phyloP scores from a whole-genome alignment of 163 green algal genomes.

The Volvox carteri region DNA sequence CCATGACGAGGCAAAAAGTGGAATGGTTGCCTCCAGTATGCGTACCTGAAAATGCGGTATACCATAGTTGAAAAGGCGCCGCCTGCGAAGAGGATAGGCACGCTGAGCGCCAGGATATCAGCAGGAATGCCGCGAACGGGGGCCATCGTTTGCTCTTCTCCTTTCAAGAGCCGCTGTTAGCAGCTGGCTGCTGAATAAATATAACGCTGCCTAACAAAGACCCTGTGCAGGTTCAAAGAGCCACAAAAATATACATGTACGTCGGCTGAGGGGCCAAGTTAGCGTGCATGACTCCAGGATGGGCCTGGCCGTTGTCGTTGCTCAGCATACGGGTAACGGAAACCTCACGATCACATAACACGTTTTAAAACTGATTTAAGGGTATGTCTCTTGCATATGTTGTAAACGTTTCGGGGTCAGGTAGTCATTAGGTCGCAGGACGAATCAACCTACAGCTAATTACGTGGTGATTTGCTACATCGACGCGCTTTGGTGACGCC shows the following conservation, averaged over 20 bases:
- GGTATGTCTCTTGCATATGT: too few species aligned
- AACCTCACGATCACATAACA: too few species aligned
- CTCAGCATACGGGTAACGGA: too few species aligned
- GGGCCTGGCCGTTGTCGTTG: neutral
- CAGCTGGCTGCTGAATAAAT: neutral
- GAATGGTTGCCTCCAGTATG: neutral
- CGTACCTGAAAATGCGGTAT: conserved; percentile 41
- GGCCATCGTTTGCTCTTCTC: conserved; percentile 26
- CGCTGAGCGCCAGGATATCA: conserved; percentile 40
- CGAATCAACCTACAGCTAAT: too few species aligned
- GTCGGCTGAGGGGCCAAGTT: neutral
- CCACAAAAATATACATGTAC: neutral
- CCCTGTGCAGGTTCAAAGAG: neutral
- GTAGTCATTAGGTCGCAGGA: too few species aligned
- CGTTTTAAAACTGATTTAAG: too few species aligned
- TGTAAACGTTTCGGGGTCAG: too few species aligned
- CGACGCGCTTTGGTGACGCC: too few species aligned
- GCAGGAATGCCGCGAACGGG: conserved; percentile 42
- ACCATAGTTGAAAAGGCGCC: conserved; percentile 46
- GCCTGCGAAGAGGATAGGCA: conserved; percentile 44
- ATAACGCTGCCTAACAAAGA: too few species aligned
- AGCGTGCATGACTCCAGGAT: conserved; percentile 5
- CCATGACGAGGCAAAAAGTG: neutral
- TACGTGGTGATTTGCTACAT: too few species aligned
- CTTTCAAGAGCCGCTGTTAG: neutral